Evolutionary conservation across 345 rosid species (phyloP).

Genomic region (Geranium brycei): DNA sequence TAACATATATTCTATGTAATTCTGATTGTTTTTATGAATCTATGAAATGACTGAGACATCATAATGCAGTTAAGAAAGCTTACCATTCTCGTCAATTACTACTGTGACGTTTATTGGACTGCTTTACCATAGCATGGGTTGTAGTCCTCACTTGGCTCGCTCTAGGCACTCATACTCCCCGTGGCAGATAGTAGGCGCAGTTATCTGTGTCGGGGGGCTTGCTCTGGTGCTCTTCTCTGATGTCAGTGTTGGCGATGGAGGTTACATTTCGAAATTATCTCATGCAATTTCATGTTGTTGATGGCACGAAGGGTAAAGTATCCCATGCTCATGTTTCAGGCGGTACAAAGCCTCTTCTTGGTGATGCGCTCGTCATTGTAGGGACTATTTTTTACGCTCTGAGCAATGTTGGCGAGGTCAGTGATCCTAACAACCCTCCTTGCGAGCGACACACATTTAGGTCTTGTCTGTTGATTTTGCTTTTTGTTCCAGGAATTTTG

Average conservation of each 20-base stretch:
- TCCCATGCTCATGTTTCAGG: conserved; percentile 15
- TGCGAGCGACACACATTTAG: too few relatives aligned
- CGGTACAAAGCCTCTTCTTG: conserved; percentile 33
- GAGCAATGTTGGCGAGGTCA: conserved; percentile 52
- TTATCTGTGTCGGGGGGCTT: conserved; percentile 38
- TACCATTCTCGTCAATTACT: conserved; percentile 47
- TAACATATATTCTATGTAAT: too few relatives aligned
- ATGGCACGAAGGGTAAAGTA: background rate
- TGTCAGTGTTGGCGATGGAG: conserved; percentile 45
- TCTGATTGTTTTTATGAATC: background rate
- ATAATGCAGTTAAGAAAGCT: conserved; percentile 46
- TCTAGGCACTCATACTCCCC: conserved; percentile 37
- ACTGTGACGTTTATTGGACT: conserved; percentile 51
- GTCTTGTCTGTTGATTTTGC: background rate
- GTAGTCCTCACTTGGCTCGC: conserved; percentile 38
- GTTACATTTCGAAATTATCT: conserved; percentile 10
- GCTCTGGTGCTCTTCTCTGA: conserved; percentile 54
- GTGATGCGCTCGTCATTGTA: conserved; percentile 32
- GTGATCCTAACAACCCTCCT: background rate
- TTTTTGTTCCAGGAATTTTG: conserved; percentile 33
- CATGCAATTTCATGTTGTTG: background rate
- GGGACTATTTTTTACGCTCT: conserved; percentile 38
- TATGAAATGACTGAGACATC: background rate
- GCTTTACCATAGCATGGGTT: conserved; percentile 45
- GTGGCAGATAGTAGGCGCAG: conserved; percentile 44